Evolutionary conservation across 768 basidiomycete genomes (phyloP), one percentile per base, ranked within the genome.

Genomic region (Lenzites betulinus): DNA sequence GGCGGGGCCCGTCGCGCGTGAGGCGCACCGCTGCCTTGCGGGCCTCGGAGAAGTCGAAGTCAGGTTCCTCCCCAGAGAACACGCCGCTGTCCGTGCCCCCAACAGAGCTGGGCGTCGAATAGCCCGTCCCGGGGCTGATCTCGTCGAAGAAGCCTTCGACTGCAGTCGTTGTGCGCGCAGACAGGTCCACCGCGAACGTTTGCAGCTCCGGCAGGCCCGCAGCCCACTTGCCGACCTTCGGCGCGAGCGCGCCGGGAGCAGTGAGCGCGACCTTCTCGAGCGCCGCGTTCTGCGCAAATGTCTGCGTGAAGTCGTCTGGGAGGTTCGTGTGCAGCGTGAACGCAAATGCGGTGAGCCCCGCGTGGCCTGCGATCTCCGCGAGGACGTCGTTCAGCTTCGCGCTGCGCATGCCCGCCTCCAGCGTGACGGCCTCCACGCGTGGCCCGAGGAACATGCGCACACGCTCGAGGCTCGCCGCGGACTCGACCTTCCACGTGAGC

Each of bases 141-240:
- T 89, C 84, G 69, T 86, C 85, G 70, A 92, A 92, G 73, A 92
- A 92, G 20, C 87, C 87, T 73, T 90, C 88, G n/a, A 91, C 86
- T 0, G 87, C 86, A 30, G 84, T 84, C 54, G 81, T 74, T 3
- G 86, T 83, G 57, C 88, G 78, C 56, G 85, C 87, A 0, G 88
- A 84, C 25, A 92, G 79, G 69, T 92, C 90, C 49, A 92, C 77
- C 67, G 88, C 83, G 58, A 92, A 75, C 51, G 78, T 80, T 66
- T 82, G 85, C 63, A 92, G 78, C 36, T 77, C 70, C 42, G 86
- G 85, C 9, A 91, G 77, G 26, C 80, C 81, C 23, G 88, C 82
- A n/a, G 82, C 75, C 90, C 89, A 91, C 62, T 82, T 81, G 28
- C 90, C 90, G n/a, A 90, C 79, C 42, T 77, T 78, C n/a, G 89